These are phyloP conservation scores for Gossypium arboreum DNA, from an alignment of 345 rosid genomes.

Conservation along the genomic window DNA sequence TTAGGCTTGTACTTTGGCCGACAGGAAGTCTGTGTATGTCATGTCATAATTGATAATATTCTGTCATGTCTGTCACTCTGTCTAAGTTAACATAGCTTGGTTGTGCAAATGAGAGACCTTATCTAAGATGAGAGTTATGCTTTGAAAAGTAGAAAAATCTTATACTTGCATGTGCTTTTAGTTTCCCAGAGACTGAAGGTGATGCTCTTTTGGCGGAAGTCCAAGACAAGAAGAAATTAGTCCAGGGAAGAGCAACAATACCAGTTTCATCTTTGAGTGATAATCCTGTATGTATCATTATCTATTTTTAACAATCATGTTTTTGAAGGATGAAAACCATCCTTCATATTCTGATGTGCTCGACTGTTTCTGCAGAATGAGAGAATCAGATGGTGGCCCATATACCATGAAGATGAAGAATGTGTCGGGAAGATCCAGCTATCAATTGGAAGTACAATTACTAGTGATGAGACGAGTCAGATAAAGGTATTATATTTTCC, in stretches of 20 bases:
- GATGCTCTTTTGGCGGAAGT: constrained; percentile 82
- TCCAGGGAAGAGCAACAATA: constrained; percentile 71
- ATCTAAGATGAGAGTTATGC: constrained; percentile 3
- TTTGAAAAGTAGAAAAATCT: constrained; percentile 18
- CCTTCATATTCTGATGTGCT: constrained; percentile 4
- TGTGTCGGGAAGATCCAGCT: constrained; percentile 97
- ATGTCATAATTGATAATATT: not conserved
- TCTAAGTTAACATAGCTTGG: constrained; percentile 11
- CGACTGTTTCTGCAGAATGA: constrained; percentile 51
- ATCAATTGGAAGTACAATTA: constrained; percentile 56
- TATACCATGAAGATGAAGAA: constrained; percentile 83
- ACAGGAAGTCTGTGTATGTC: not conserved
- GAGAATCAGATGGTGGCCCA: constrained; percentile 83
- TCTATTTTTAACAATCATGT: constrained; percentile 16
- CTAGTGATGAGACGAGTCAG: constrained; percentile 62
- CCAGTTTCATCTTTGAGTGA: constrained; percentile 67
- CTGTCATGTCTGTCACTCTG: not conserved
- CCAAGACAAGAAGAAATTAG: constrained; percentile 60
- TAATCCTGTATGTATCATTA: constrained; percentile 52
- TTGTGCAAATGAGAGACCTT: not conserved
- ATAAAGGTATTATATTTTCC: constrained; percentile 52
- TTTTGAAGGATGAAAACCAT: constrained; percentile 5
- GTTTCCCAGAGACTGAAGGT: constrained; percentile 82
- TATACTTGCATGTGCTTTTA: constrained; percentile 29
- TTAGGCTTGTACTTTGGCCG: not conserved